These are phyloP conservation scores for Solanum infundibuliforme DNA, from an alignment of 257 asterid species.

Conservation along the genomic window DNA sequence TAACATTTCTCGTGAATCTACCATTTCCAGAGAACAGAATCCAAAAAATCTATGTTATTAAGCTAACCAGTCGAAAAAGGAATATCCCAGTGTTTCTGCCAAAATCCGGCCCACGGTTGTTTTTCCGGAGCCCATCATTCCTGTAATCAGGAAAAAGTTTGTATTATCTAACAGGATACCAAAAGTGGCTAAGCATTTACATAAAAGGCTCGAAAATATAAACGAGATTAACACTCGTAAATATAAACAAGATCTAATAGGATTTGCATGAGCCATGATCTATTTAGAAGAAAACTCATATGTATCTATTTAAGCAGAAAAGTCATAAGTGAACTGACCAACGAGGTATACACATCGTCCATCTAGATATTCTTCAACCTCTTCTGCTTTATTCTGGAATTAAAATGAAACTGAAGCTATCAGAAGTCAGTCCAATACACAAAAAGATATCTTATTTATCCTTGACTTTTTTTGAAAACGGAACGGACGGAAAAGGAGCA, in stretches of 20 bases:
- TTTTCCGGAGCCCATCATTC: conserved; percentile 99
- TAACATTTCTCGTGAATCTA: background rate
- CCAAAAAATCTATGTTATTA: conserved; percentile 4
- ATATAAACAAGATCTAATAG: background rate
- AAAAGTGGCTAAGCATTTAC: background rate
- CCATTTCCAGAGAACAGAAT: background rate
- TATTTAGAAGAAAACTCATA: background rate
- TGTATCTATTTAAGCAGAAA: background rate
- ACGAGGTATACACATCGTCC: conserved; percentile 81
- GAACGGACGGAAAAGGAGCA: background rate
- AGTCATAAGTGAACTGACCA: conserved; percentile 40
- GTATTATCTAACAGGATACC: background rate
- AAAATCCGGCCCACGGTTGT: conserved; percentile 84
- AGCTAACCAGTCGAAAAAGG: conserved; percentile 80
- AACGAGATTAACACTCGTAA: background rate
- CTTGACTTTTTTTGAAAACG: background rate
- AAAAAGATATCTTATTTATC: background rate
- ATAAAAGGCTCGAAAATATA: background rate
- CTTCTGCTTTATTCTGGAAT: conserved; percentile 66
- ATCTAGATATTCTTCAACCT: conserved; percentile 45
- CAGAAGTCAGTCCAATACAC: background rate
- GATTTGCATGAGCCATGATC: background rate
- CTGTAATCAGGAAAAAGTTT: conserved; percentile 22
- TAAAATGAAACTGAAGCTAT: conserved; percentile 9
- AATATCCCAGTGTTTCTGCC: conserved; percentile 69